phyloP scores from a whole-genome alignment of 169 alveolate species.

The Plasmodium fragile region DNA sequence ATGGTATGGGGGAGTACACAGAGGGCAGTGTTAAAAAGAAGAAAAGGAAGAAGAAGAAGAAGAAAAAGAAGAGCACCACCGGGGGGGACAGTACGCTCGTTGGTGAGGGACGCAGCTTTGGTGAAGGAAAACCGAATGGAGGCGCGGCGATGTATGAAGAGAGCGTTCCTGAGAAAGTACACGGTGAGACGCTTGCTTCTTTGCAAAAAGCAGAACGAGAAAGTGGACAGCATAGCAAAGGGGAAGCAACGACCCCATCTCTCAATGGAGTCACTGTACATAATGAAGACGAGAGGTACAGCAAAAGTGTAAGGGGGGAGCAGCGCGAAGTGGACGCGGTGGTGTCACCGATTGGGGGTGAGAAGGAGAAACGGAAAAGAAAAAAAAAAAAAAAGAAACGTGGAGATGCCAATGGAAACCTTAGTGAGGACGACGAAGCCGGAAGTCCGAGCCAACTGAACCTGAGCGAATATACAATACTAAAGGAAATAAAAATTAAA shows the following conservation, averaged over 20 bases:
- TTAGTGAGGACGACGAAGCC: background rate
- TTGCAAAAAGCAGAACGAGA: background rate
- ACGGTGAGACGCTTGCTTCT: background rate
- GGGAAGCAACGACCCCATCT: background rate
- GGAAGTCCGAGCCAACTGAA: background rate
- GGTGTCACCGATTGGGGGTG: background rate
- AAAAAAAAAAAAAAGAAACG: background rate
- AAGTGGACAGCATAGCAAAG: background rate
- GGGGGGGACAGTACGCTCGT: background rate
- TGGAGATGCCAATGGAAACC: background rate
- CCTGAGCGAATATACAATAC: conserved; percentile 33
- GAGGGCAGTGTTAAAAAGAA: background rate
- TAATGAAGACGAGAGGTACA: background rate
- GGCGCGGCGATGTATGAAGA: background rate
- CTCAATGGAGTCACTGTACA: background rate
- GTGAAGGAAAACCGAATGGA: background rate
- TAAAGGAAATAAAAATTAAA: conserved; percentile 53
- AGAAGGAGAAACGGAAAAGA: background rate
- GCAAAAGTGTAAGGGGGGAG: background rate
- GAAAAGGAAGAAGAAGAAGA: background rate
- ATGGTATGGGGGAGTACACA: background rate
- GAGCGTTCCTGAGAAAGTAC: background rate
- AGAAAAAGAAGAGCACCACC: background rate
- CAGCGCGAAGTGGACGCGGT: background rate
- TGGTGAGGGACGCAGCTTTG: background rate